These are phyloP conservation scores for Dissophora globulifera DNA, from an alignment of 192 early-diverging fungal genomes.

Conservation along the genomic window DNA sequence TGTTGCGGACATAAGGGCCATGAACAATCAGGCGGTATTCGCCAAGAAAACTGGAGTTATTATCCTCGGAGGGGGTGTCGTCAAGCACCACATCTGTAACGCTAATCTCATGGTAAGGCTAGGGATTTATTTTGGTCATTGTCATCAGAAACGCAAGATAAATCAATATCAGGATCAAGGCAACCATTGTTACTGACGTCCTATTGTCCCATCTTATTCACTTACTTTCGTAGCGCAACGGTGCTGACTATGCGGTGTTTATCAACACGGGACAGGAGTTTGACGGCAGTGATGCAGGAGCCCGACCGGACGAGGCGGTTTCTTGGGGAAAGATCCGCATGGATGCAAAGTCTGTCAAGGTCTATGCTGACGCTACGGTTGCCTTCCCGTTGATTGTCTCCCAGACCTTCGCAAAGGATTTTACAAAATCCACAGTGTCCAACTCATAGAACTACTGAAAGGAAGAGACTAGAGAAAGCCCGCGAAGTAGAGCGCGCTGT, in stretches of 20 bases:
- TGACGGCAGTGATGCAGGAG: slow-evolving; percentile 98
- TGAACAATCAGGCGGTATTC: slow-evolving; percentile 95
- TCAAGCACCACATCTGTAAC: slow-evolving; percentile 99
- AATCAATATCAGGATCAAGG: too few species aligned
- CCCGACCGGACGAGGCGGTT: slow-evolving; percentile 96
- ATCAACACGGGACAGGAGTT: slow-evolving; percentile 99
- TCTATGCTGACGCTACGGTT: slow-evolving; percentile 92
- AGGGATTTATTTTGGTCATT: too few species aligned
- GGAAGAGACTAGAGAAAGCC: too few species aligned
- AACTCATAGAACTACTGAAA: too few species aligned
- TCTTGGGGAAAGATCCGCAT: slow-evolving; percentile 97
- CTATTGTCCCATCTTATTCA: background rate
- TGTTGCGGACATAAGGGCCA: slow-evolving; percentile 87
- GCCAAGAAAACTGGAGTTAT: slow-evolving; percentile 97
- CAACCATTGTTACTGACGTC: background rate
- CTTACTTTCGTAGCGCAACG: slow-evolving; percentile 75
- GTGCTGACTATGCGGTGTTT: slow-evolving; percentile 95
- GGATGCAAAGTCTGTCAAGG: slow-evolving; percentile 88
- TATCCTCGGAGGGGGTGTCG: slow-evolving; percentile 95
- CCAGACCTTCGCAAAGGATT: slow-evolving; percentile 89
- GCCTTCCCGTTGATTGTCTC: slow-evolving; percentile 96
- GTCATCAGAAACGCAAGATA: too few species aligned
- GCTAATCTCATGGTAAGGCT: slow-evolving; percentile 95
- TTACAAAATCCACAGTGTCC: too few species aligned
- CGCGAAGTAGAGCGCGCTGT: too few species aligned